A percentile compares a stretch with the other conserved stretches of the same genome.
These are phyloP conservation scores for Phytophthora constricta DNA, from an alignment of 352 stramenopile genomes.

Conservation along the genomic window DNA sequence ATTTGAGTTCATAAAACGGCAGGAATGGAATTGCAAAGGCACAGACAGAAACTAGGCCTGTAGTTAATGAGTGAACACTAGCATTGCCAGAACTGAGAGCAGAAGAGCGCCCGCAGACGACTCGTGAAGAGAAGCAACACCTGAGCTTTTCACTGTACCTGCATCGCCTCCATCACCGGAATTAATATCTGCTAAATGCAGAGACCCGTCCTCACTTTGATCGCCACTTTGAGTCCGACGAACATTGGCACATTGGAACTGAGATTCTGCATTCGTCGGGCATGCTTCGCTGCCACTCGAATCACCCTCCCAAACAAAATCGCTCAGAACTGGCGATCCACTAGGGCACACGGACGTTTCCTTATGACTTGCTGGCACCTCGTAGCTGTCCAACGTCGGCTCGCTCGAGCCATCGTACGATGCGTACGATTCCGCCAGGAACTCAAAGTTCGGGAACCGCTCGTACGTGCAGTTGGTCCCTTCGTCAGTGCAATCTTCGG, in stretches of 20 bases:
- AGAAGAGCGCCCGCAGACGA: slow-evolving; percentile 2
- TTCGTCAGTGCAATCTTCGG: slow-evolving; percentile 62
- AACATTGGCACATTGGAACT: slow-evolving; percentile 45
- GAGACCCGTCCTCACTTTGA: slow-evolving; percentile 9
- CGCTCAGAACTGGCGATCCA: slow-evolving; percentile 17
- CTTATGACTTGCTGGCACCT: slow-evolving; percentile 26
- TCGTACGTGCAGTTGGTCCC: slow-evolving; percentile 55
- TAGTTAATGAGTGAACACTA: slow-evolving; percentile 6
- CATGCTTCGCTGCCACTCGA: slow-evolving; percentile 34
- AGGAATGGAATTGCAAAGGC: too few species aligned
- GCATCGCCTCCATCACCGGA: slow-evolving; percentile 6
- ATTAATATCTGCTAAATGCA: slow-evolving; percentile 23
- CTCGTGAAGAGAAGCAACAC: background rate
- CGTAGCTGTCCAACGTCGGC: slow-evolving; percentile 35
- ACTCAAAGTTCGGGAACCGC: slow-evolving; percentile 73
- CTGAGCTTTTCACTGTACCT: slow-evolving; percentile 6
- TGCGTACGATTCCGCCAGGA: slow-evolving; percentile 51
- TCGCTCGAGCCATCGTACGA: slow-evolving; percentile 43
- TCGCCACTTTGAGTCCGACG: slow-evolving; percentile 10
- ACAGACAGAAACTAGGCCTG: too few species aligned
- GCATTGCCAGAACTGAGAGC: slow-evolving; percentile 5
- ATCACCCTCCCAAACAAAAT: slow-evolving; percentile 34
- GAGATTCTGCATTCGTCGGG: slow-evolving; percentile 18
- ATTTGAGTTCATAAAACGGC: too few species aligned
- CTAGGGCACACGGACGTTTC: slow-evolving; percentile 27